These are phyloP conservation scores for Asterochloris sp. DNA, from an alignment of 139 green algal genomes.

Conservation along the genomic window DNA sequence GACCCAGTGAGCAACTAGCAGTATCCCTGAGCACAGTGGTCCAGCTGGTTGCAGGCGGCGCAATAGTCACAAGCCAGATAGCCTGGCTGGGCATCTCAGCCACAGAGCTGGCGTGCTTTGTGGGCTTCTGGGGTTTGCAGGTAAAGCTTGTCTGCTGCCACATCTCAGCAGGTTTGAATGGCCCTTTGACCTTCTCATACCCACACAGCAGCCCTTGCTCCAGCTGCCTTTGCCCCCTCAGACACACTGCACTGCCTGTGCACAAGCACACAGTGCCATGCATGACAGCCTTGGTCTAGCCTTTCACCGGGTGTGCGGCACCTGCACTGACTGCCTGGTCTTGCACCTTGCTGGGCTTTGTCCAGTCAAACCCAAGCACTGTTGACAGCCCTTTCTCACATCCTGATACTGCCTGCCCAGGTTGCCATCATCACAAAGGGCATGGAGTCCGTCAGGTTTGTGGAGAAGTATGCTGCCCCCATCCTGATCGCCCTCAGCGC, in stretches of 20 bases:
- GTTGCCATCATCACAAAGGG: slow-evolving; percentile 59
- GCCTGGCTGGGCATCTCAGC: slow-evolving; percentile 48
- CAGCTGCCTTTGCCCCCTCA: neutral
- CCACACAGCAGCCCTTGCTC: neutral
- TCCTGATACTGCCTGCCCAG: slow-evolving; percentile 22
- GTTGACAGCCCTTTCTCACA: neutral
- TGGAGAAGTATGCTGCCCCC: slow-evolving; percentile 73
- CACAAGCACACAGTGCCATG: neutral
- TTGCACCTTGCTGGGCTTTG: neutral
- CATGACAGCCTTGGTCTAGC: neutral
- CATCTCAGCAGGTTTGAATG: neutral
- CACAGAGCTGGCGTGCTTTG: slow-evolving; percentile 59
- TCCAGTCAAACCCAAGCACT: neutral
- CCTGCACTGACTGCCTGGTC: neutral
- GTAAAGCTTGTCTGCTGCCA: neutral
- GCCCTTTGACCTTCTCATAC: neutral
- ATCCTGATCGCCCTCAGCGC: slow-evolving; percentile 62
- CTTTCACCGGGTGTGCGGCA: neutral
- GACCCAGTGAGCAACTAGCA: neutral
- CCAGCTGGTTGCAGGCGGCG: neutral
- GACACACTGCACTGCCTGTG: neutral
- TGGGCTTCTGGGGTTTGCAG: slow-evolving; percentile 60
- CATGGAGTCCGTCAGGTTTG: slow-evolving; percentile 69
- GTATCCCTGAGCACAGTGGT: neutral
- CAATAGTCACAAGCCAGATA: slow-evolving; percentile 1